phyloP scores from a whole-genome alignment of 352 stramenopile genomes.

The Pythium dissimile region DNA sequence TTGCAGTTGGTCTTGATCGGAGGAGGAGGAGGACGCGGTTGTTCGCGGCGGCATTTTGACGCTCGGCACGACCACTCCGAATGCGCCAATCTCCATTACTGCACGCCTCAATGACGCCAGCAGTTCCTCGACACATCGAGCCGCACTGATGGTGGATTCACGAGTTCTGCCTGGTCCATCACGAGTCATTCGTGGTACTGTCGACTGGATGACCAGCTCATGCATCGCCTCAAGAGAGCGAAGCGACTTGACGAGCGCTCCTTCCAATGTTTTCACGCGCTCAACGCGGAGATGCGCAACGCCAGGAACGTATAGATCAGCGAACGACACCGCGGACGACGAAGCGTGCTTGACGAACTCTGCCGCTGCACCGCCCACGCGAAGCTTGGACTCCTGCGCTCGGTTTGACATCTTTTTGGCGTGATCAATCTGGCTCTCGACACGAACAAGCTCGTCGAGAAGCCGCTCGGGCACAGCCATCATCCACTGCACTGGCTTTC shows the following conservation, averaged over 20 bases:
- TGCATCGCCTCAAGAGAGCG: conserved; percentile 2
- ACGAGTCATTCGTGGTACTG: conserved; percentile 2
- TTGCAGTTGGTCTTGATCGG: background rate
- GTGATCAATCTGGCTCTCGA: conserved; percentile 19
- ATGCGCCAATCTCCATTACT: conserved; percentile 12
- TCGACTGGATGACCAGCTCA: conserved; percentile 1
- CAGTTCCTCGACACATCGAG: background rate
- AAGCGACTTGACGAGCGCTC: background rate
- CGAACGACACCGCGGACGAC: conserved; percentile 13
- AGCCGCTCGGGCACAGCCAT: conserved; percentile 13
- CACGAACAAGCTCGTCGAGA: conserved; percentile 16
- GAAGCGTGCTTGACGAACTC: conserved; percentile 11
- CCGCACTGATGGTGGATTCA: background rate
- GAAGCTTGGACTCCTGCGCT: conserved; percentile 16
- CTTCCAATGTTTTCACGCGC: conserved; percentile 17
- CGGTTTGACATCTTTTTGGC: conserved; percentile 8
- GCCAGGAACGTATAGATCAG: conserved; percentile 9
- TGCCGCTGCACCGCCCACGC: conserved; percentile 10
- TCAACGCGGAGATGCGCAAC: conserved; percentile 15
- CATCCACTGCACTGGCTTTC: conserved; percentile 26
- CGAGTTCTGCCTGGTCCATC: too few species aligned
- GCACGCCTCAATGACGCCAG: background rate
- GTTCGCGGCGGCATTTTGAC: too few species aligned
- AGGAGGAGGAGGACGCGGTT: too few species aligned
- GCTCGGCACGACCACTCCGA: conserved; percentile 18